phyloP scores from a whole-genome alignment of 345 rosid genomes.

The Gossypium mustelinum region DNA sequence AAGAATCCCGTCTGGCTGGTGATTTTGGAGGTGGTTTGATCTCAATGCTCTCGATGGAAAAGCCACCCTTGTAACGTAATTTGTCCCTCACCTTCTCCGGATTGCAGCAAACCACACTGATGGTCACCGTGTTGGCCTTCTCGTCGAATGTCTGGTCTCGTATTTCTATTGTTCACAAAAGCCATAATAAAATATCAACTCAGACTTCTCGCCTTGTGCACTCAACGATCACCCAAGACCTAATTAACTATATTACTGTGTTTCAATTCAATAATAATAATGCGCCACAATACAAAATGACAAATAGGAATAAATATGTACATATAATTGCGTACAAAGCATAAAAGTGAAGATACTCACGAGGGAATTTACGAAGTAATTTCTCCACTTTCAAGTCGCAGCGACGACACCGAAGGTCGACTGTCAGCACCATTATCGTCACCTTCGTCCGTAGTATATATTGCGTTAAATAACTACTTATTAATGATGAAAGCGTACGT shows the following conservation, averaged over 20 bases:
- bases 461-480: not conserved
- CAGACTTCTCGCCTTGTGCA: constrained; percentile 21
- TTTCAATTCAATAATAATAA: not conserved
- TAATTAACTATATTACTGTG: not conserved
- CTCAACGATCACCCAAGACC: not conserved
- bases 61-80: constrained; percentile 53
- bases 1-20: not conserved
- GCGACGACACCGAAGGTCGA: constrained; percentile 58
- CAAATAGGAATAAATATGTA: not conserved
- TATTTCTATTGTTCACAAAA: constrained; percentile 60
- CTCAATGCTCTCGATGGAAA: constrained; percentile 47
- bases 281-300: not conserved
- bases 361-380: constrained; percentile 56
- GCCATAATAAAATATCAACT: constrained; percentile 26
- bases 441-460: constrained; percentile 32
- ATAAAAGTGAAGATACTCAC: constrained; percentile 34
- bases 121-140: constrained; percentile 55
- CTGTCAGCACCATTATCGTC: constrained; percentile 61
- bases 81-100: constrained; percentile 70
- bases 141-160: constrained; percentile 59
- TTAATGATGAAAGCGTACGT: too few relatives aligned
- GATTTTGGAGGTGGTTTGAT: constrained; percentile 26
- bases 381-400: constrained; percentile 76
- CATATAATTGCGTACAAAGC: not conserved
- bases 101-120: constrained; percentile 73